Percentiles rank a stretch among this genome's conserved stretches.
Conservation (phyloP, 345 rosid species). For the Euphorbia lathyris region DNA sequence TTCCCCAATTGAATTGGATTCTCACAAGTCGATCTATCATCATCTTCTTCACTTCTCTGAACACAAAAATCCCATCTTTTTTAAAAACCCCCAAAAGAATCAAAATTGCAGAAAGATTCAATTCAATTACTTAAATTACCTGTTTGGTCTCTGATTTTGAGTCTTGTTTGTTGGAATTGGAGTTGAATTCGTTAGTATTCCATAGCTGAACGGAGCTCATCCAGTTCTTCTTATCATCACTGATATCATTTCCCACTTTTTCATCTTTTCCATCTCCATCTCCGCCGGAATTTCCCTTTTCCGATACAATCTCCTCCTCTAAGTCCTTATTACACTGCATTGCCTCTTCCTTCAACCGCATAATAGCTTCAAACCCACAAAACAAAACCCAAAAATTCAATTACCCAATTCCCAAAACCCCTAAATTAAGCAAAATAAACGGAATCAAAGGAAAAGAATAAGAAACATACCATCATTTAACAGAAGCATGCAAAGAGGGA, state of each 20-base stretch:
- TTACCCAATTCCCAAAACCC: slow-evolving; percentile 6
- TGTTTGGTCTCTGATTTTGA: slow-evolving; percentile 37
- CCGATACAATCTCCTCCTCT: slow-evolving; percentile 23
- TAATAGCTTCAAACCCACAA: slow-evolving; percentile 46
- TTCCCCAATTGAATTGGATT: slow-evolving; percentile 34
- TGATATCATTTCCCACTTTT: slow-evolving; percentile 23
- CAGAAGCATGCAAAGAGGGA: slow-evolving; percentile 74
- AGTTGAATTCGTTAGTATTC: slow-evolving; percentile 23
- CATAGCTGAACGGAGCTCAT: slow-evolving; percentile 69
- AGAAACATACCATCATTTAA: slow-evolving; percentile 49
- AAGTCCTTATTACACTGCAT: slow-evolving; percentile 28
- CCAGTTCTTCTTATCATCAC: slow-evolving; percentile 61
- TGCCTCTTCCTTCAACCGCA: slow-evolving; percentile 51
- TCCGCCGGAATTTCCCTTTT: slow-evolving; percentile 27
- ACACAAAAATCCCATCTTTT: background rate
- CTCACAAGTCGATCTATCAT: slow-evolving; percentile 35
- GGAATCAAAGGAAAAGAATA: background rate
- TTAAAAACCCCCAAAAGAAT: too few species aligned
- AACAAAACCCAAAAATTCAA: slow-evolving; percentile 10
- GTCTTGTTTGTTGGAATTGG: slow-evolving; percentile 20
- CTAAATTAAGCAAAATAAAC: background rate
- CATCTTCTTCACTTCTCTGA: slow-evolving; percentile 45
- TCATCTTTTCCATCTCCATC: too few species aligned
- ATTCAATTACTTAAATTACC: slow-evolving; percentile 24
- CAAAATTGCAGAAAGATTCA: too few species aligned